Evolutionary conservation across 2,329 filamentous ascomycete species (phyloP), one percentile per base, ranked within the genome.

Genomic region (Trichoderma sp.): DNA sequence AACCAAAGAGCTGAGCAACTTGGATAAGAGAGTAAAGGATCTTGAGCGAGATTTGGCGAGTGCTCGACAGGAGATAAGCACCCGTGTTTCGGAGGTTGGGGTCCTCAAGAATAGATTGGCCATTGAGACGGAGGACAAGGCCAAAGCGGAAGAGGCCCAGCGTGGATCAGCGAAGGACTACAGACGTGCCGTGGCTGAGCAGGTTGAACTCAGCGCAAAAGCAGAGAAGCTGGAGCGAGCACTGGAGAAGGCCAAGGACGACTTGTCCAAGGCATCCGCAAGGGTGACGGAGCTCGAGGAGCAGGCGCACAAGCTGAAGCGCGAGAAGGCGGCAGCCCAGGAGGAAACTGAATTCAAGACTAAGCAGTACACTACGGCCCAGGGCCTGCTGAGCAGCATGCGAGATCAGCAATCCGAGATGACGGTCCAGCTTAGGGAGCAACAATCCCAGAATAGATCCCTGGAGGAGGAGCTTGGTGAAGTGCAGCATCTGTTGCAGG

Each of bases 391-490:
- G 83, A 93, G 92, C 80, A 97, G 94, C 82, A 97, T 98, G 94
- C 94, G 95, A 76, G 95, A 98, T 80, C 95, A 98, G 85, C 93
- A 93, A 0, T 90, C 93, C 1, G 97, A 99, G 85, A 90, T 98
- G 81, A 92, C 92, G 6, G 93, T 94, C 78, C 97, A 98, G 85
- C 93, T 98, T 84, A 97, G 97, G 83, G 97, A 99, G 84, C 91
- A 94, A 1, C 92, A 93, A 77, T 91, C 93, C 67, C 92, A 95
- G 78, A 93, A 92, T 53, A 95, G 98, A 81, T 94, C 92, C 75
- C 87, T 98, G 0, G 96, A 98, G 81, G 97, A 99, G 84, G 97
- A 99, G 83, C 88, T 98, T 1, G 91, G 91, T 1, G 97, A 99
- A 83, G 93, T 95, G 3, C 95, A 97, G 82, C 91, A 94, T 75